Evolutionary conservation across 169 alveolate species (phyloP).

Genomic region (Perkinsus marinus): DNA sequence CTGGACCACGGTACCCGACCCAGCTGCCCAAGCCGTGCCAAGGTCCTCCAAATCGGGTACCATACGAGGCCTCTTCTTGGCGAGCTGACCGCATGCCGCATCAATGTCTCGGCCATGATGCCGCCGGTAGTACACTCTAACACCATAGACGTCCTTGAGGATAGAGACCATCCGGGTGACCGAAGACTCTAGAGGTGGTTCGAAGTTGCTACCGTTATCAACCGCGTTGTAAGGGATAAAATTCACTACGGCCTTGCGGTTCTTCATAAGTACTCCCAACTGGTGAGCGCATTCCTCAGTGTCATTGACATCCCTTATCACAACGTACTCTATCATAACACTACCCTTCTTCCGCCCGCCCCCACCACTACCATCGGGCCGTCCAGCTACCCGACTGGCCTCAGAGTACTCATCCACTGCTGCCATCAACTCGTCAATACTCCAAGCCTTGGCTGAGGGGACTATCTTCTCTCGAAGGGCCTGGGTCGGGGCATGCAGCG

Average conservation of each 20-base stretch:
- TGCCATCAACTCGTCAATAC: conserved; percentile 20
- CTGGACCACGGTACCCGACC: too few relatives aligned
- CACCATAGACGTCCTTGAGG: background rate
- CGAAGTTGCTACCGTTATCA: background rate
- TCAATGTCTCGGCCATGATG: conserved; percentile 8
- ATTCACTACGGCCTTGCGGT: conserved; percentile 3
- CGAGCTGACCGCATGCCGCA: conserved; percentile 11
- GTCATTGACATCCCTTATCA: conserved; percentile 29
- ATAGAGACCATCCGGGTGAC: background rate
- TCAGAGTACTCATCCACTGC: conserved; percentile 10
- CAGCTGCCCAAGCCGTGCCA: background rate
- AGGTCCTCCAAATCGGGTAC: background rate
- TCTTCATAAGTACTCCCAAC: conserved; percentile 21
- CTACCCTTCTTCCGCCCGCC: conserved; percentile 9
- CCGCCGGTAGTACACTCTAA: background rate
- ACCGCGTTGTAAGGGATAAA: conserved; percentile 21
- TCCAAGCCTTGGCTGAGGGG: conserved; percentile 24
- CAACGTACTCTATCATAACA: conserved; percentile 28
- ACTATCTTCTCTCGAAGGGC: conserved; percentile 20
- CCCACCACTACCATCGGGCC: background rate
- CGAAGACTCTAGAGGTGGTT: background rate
- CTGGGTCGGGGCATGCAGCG: conserved; percentile 40
- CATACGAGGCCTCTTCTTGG: background rate
- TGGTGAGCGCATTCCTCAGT: conserved; percentile 23
- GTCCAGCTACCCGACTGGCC: background rate